Conservation (phyloP, 2,329 filamentous ascomycete genomes). For the Fusarium graminum region DNA sequence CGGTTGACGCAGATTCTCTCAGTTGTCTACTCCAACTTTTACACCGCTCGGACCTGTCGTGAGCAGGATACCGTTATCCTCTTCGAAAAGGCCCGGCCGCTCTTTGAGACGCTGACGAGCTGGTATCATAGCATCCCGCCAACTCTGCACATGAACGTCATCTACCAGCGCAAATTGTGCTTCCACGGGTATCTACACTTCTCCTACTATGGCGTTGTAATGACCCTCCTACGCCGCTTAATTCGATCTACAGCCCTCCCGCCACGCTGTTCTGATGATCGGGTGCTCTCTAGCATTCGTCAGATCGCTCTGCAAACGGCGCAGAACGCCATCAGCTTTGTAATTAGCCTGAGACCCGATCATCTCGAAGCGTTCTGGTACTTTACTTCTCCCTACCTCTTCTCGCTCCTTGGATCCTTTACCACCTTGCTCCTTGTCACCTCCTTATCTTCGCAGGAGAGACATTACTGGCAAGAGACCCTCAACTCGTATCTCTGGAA, state of each 20-base stretch:
- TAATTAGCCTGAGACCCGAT: slow-evolving; percentile 52
- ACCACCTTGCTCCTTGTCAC: slow-evolving; percentile 55
- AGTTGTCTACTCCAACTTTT: slow-evolving; percentile 61
- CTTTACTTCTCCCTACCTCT: slow-evolving; percentile 56
- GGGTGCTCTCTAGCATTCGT: slow-evolving; percentile 49
- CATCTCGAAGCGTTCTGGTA: slow-evolving; percentile 59
- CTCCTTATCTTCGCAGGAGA: slow-evolving; percentile 51
- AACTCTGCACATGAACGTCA: slow-evolving; percentile 59
- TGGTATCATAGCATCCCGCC: slow-evolving; percentile 62
- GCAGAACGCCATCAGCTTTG: slow-evolving; percentile 53
- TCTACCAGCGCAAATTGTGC: slow-evolving; percentile 58
- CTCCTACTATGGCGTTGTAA: slow-evolving; percentile 62
- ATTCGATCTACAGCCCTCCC: slow-evolving; percentile 53
- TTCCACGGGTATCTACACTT: slow-evolving; percentile 59
- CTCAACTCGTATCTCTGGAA: slow-evolving; percentile 54
- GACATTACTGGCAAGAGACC: slow-evolving; percentile 52
- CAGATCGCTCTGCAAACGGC: slow-evolving; percentile 51
- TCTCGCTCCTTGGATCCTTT: slow-evolving; percentile 57
- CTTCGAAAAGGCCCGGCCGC: slow-evolving; percentile 62
- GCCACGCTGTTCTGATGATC: slow-evolving; percentile 49
- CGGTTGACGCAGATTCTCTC: slow-evolving; percentile 61
- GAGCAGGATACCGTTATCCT: slow-evolving; percentile 54
- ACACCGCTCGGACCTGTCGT: slow-evolving; percentile 52
- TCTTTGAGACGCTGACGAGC: slow-evolving; percentile 61
- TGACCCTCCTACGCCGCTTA: slow-evolving; percentile 61